phyloP scores from a whole-genome alignment of 345 rosid species.

The Rhodomyrtus tomentosa region DNA sequence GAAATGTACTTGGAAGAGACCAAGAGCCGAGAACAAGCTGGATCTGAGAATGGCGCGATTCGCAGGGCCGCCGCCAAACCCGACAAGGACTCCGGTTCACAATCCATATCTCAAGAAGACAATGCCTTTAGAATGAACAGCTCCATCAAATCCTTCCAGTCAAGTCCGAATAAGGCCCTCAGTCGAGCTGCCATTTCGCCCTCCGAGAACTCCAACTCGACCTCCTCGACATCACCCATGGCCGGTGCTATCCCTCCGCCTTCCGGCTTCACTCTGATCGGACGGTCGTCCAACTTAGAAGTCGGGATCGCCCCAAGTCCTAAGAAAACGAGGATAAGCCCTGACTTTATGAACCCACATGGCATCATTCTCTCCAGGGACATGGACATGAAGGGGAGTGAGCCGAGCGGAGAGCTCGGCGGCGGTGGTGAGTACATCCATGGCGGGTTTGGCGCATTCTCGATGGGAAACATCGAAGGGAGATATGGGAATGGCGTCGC shows the following conservation, averaged over 20 bases:
- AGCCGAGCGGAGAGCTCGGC: conserved; percentile 5
- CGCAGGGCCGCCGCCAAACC: conserved; percentile 1
- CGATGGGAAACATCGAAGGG: conserved; percentile 30
- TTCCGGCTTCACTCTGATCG: conserved; percentile 22
- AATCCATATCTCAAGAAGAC: neutral
- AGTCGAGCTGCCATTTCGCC: conserved; percentile 13
- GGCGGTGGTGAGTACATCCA: neutral
- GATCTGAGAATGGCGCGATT: neutral
- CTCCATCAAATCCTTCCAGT: conserved; percentile 2
- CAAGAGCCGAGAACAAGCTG: conserved; percentile 23
- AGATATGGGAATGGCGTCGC: conserved; percentile 43
- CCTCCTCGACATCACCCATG: conserved; percentile 7
- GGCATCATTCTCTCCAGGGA: conserved; percentile 20
- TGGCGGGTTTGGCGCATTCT: conserved; percentile 22
- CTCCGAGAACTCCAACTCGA: conserved; percentile 15
- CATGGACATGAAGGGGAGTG: conserved; percentile 22
- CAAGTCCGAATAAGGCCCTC: conserved; percentile 11
- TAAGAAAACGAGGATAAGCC: conserved; percentile 22
- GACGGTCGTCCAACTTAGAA: conserved; percentile 13
- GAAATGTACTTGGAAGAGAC: conserved; percentile 65
- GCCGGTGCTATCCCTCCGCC: conserved; percentile 15
- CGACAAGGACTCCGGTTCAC: conserved; percentile 1
- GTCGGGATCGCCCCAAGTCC: conserved; percentile 22
- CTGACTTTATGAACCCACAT: conserved; percentile 16
- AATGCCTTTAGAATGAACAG: neutral